phyloP scores from a whole-genome alignment of 306 rosid genomes.

The Cicer chorassanicum region DNA sequence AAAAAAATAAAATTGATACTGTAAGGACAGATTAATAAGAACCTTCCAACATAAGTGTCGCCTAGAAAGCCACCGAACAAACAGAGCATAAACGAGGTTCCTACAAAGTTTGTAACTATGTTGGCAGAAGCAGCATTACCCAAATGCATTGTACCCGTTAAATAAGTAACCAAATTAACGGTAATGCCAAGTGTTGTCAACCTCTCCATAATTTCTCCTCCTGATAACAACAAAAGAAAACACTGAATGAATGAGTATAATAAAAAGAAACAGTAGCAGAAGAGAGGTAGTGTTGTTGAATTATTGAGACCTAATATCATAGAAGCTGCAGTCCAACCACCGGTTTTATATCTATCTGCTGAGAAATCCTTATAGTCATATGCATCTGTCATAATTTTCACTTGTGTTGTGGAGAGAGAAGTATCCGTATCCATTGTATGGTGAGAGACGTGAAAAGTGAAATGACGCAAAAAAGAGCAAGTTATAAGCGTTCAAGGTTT shows the following conservation, averaged over 20 bases:
- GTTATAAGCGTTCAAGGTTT: background rate
- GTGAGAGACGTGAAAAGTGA: background rate
- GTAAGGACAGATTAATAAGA: too few species aligned
- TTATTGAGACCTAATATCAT: conserved; percentile 72
- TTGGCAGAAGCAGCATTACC: conserved; percentile 90
- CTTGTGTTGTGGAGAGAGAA: conserved; percentile 53
- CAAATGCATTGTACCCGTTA: conserved; percentile 83
- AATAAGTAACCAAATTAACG: conserved; percentile 82
- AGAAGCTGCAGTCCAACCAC: conserved; percentile 86
- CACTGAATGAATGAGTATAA: too few species aligned
- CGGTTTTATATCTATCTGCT: conserved; percentile 66
- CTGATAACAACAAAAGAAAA: conserved; percentile 42
- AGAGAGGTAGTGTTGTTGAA: background rate
- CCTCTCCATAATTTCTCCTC: conserved; percentile 85
- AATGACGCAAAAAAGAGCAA: background rate
- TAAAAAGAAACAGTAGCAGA: background rate
- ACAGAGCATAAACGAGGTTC: conserved; percentile 93
- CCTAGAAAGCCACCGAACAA: conserved; percentile 89
- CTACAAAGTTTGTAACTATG: conserved; percentile 82
- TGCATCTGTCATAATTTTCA: conserved; percentile 67
- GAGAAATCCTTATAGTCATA: conserved; percentile 76
- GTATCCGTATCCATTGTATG: conserved; percentile 18
- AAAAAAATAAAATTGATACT: too few species aligned
- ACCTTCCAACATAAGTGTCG: conserved; percentile 93
- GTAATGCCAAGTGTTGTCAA: conserved; percentile 82